Evolutionary conservation across 2,329 filamentous ascomycete genomes (phyloP), one percentile per base, ranked within the genome.

Genomic region (Pyrenophora tritici-repentis): DNA sequence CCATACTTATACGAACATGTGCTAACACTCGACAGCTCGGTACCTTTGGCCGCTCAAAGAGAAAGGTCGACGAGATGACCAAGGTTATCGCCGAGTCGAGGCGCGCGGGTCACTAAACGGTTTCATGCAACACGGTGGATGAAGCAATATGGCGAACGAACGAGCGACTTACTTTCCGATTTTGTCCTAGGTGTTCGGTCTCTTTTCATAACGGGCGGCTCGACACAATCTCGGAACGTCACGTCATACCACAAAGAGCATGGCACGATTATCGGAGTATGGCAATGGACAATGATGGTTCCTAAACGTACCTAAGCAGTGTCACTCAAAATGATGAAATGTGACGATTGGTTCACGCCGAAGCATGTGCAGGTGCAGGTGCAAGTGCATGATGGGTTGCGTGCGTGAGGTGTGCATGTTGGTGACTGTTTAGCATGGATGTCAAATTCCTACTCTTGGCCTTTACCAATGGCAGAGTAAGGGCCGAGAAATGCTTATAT

Each of bases 41-140:
- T 78, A 97, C 94, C 72, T 97, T 97, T 81, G 90, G 90, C 76
- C 93, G 94, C 80, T 93, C 93, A 76, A 99, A 99, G 93, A 88
- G 86, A 79, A 99, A 99, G 93, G 94, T 99, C 70, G 94, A 99
- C 78, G 93, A 97, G 84, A 91, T 99, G 83, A 90, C 91, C 83
- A 87, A 90, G 75, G 90, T 99, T 80, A 99, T 99, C 77, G 91
- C 93, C 74, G 94, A 97, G 84, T 88, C 92, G 77, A 92, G 93
- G 81, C 84, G 87, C 76, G 81, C 85, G 60, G 86, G 80, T 79
- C 86, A 70, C 81, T 88, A 87, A 83, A 78, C 68, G 67, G 55
- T 55, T 58, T 62, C 52, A 58, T 58, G 62, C 60, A 37, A 39
- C 26, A 53, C 53, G 50, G 55, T 55, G 55, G 53, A 67, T 55